Evolutionary conservation across 805 yeast genomes (phyloP).

Genomic region (Ogataea methanolica): DNA sequence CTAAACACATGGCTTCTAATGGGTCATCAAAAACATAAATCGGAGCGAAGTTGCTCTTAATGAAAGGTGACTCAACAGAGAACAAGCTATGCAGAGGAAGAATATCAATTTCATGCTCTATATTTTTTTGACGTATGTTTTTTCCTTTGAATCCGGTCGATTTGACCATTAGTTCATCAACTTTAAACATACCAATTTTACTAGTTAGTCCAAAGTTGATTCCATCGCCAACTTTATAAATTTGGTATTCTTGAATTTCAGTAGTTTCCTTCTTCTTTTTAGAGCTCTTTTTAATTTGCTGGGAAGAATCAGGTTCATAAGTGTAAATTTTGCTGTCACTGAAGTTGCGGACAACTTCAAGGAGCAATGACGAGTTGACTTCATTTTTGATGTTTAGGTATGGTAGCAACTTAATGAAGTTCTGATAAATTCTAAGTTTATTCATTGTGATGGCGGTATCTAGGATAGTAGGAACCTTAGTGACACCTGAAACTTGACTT

Average conservation of each 20-base stretch:
- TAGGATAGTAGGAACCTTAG: conserved; percentile 15
- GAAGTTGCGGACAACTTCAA: conserved; percentile 31
- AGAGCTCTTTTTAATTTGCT: conserved; percentile 1
- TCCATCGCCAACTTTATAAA: conserved; percentile 36
- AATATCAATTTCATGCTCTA: conserved; percentile 24
- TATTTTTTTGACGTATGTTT: not conserved
- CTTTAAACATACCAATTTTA: conserved; percentile 29
- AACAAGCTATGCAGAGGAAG: conserved; percentile 19
- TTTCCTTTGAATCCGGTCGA: conserved; percentile 9
- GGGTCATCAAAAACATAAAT: conserved; percentile 31
- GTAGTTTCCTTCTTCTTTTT: conserved; percentile 9
- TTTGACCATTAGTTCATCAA: conserved; percentile 30
- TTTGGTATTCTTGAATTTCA: conserved; percentile 21
- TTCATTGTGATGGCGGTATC: conserved; percentile 23
- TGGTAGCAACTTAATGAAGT: conserved; percentile 30
- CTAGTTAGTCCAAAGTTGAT: conserved; percentile 40
- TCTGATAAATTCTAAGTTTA: conserved; percentile 29
- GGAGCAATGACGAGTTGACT: conserved; percentile 27
- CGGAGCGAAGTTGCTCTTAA: conserved; percentile 26
- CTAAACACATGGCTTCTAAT: conserved; percentile 27
- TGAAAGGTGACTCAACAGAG: conserved; percentile 28
- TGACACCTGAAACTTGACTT: conserved; percentile 15
- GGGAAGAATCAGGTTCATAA: conserved; percentile 8
- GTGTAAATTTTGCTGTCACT: conserved; percentile 19
- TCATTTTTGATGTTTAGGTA: conserved; percentile 28